A percentile compares a stretch with the other conserved stretches of the same genome.
Evolutionary conservation across 768 basidiomycete species (phyloP).

Genomic region (Naganishia randhawae): DNA sequence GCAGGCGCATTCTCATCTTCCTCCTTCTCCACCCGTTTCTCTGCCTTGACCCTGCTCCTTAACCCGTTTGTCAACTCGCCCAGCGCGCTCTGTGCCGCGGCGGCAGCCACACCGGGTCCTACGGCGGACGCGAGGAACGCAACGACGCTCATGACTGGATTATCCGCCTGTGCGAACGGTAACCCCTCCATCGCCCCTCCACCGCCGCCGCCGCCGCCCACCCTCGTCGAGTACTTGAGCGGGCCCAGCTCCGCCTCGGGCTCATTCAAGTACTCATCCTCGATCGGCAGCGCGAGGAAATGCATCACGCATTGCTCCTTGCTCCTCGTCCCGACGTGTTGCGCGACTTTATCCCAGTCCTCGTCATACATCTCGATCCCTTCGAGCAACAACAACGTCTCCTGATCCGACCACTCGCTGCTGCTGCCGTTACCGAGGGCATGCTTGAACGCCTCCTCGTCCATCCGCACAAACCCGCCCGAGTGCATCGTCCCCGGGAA

Average conservation of each 20-base stretch:
- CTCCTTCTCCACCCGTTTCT: slow-evolving; percentile 51
- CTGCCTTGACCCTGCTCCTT: slow-evolving; percentile 49
- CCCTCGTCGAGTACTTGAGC: slow-evolving; percentile 41
- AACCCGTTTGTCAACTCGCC: slow-evolving; percentile 70
- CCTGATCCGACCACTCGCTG: slow-evolving; percentile 84
- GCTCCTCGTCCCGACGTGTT: slow-evolving; percentile 84
- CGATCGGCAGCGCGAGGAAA: slow-evolving; percentile 93
- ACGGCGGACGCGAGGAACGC: slow-evolving; percentile 87
- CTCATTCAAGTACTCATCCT: slow-evolving; percentile 80
- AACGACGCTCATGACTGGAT: slow-evolving; percentile 97
- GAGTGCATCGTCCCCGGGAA: slow-evolving; percentile 95
- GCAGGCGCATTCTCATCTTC: slow-evolving; percentile 26
- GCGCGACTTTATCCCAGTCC: slow-evolving; percentile 88
- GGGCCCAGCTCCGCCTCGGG: slow-evolving; percentile 44
- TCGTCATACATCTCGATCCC: slow-evolving; percentile 98
- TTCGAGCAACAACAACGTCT: slow-evolving; percentile 82
- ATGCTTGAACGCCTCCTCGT: slow-evolving; percentile 49
- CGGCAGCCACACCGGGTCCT: slow-evolving; percentile 81
- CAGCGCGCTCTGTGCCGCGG: slow-evolving; percentile 85
- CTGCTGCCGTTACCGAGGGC: slow-evolving; percentile 54
- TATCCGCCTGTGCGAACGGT: slow-evolving; percentile 91
- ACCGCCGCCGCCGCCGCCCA: slow-evolving; percentile 52
- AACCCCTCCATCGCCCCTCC: slow-evolving; percentile 53
- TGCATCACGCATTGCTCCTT: slow-evolving; percentile 93
- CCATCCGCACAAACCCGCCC: slow-evolving; percentile 76